Base-by-base conservation (phyloP, 2,329 filamentous ascomycete genomes). In the Aphanocladium album region DNA sequence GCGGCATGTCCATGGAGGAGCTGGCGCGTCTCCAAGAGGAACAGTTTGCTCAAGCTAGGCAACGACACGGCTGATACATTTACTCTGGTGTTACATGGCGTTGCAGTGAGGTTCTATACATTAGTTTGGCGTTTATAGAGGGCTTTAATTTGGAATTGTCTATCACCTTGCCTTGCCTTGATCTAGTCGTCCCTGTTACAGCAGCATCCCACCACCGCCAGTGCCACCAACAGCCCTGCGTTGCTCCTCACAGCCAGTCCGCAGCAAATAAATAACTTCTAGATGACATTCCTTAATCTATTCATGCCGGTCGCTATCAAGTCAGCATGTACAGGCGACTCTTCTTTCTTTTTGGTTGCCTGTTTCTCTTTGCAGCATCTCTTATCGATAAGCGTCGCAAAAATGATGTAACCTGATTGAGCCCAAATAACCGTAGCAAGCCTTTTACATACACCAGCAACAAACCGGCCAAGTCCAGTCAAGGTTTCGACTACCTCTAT, bases 1-100 rank as follows among this genome's bases (percentile, higher is more conserved):
- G 92, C 72, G 93, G 93, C 58, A 83, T 98, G 78, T 90, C 90
- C 0, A 87, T 96, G 72, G 95, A 97, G 68, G 90, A 99, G 74
- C 82, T 99, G 53, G 85, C 95, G 61, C 84, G 88, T 53, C 85
- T 96, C 70, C 95, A 99, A 73, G 89, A 95, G 73, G 92, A 96
- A 73, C 85, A 97, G 67, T 98, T 99, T 75, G 88, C 89, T 47
- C 88, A 86, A 62, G 93, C 92, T 7, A 70, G 74, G 61, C 63
- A 75, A 65, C 72, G 74, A 57, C 74, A 76, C 60, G 67, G 66
- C 19, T 73, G 57, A 63, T 39, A n/a, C 9, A n/a, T n/a, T 37
- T 16, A 2, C 43, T 21, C 2, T 19, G 12, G 33, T 65, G 60
- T 37, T 5, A 25, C 33, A 9, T 51, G 16, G n/a, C 21, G 16